Evolutionary conservation across 2,329 filamentous ascomycete species (phyloP), one percentile per base, ranked within the genome.

Genomic region (Celoporthe dispersa): DNA sequence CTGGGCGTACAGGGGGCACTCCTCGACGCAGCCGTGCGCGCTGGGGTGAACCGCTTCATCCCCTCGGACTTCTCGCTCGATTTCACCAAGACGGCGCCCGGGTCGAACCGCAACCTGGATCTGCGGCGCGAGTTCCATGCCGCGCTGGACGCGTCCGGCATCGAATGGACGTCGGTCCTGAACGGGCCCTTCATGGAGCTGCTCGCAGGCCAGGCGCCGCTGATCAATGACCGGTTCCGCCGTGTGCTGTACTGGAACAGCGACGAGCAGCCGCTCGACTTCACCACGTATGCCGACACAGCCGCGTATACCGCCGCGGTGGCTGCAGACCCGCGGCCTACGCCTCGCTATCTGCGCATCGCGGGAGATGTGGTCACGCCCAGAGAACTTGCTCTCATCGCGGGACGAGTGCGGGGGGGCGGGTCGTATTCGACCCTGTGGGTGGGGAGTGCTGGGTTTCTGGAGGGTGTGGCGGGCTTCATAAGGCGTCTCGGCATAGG

Each of bases 21-120:
- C 67, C 82, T 90, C 61, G 85, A 91, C 64, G 89, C 88, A 1
- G 83, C 87, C 19, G 82, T 87, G 60, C 84, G 83, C 8, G 88
- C 87, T 0, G 86, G 87, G 9, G 87, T 91, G 8, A 83, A 86
- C 73, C 83, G 87, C n/a, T 89, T 90, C 79, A 79, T 91, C 37
- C 88, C 88, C 1, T 86, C 86, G 2, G 88, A 91, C 68, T 91
- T 86, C 53, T 63, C 73, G 12, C 71, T 74, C 37, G 73, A 74
- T 63, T 74, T 74, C 67, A 74, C 73, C 35, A 72, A 72, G 70
- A 73, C 71, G n/a, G 12, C 28, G 33, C 70, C 70, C 22, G 73
- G 73, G 22, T 68, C 73, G 1, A 74, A 74, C 44, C 73, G 73
- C 25, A 74, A 74, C 65, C 67, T 74, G n/a, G 73, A 74, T 63